Conservation (phyloP, 495 filamentous ascomycete genomes). For the Penicillium fimorum region DNA sequence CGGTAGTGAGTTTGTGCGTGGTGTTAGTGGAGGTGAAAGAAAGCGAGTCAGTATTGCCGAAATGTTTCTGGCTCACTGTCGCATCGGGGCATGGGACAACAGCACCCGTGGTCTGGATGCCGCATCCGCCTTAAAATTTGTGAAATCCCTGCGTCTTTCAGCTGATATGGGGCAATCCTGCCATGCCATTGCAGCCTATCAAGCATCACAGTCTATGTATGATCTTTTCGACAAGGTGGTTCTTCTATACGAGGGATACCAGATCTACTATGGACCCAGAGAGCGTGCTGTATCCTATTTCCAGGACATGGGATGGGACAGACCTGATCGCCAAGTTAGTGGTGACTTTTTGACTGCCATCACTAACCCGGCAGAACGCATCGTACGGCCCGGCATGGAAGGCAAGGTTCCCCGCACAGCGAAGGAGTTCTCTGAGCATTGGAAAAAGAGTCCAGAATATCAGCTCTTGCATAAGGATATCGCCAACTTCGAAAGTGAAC, state of each 20-base stretch:
- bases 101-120: constrained; percentile 82
- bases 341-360: constrained; percentile 71
- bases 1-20: constrained; percentile 50
- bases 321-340: constrained; percentile 58
- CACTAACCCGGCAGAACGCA: constrained; percentile 62
- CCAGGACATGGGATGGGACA: constrained; percentile 53
- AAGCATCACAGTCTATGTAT: constrained; percentile 83
- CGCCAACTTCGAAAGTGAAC: constrained; percentile 30
- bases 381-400: constrained; percentile 57
- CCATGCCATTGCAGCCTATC: constrained; percentile 79
- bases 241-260: constrained; percentile 59
- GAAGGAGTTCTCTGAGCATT: constrained; percentile 62
- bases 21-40: constrained; percentile 81
- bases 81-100: constrained; percentile 80
- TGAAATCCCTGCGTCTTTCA: constrained; percentile 67
- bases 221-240: constrained; percentile 57
- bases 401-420: constrained; percentile 64
- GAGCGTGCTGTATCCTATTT: constrained; percentile 59
- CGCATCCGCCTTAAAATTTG: constrained; percentile 69
- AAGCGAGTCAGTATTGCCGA: constrained; percentile 60
- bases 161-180: constrained; percentile 70
- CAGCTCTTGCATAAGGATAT: constrained; percentile 48
- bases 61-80: constrained; percentile 60
- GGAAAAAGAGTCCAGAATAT: constrained; percentile 51
- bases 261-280: constrained; percentile 62